These are phyloP conservation scores for Misopates orontium DNA, from an alignment of 257 asterid genomes.

Conservation along the genomic window DNA sequence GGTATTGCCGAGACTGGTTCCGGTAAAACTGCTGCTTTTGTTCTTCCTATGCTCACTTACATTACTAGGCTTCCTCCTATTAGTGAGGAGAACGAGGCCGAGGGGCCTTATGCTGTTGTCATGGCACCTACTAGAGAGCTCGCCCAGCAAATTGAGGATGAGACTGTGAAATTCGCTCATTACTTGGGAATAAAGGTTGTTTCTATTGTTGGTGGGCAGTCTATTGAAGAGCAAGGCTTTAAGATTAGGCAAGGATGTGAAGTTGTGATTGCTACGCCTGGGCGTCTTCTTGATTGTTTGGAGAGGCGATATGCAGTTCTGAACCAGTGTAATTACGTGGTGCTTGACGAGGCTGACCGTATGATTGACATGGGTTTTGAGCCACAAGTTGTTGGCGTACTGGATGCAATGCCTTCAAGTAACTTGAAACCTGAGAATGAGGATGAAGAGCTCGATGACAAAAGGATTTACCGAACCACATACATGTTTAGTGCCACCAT, in stretches of 20 bases:
- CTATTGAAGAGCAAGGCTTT: conserved; percentile 60
- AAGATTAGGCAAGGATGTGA: conserved; percentile 59
- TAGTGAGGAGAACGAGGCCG: conserved; percentile 50
- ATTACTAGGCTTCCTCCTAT: conserved; percentile 54
- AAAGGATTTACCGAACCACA: conserved; percentile 56
- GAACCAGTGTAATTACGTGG: conserved; percentile 60
- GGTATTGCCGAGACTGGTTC: conserved; percentile 63
- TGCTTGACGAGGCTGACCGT: conserved; percentile 65
- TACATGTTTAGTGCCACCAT: conserved; percentile 69
- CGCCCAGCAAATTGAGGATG: conserved; percentile 53
- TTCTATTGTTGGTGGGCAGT: conserved; percentile 59
- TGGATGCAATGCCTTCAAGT: conserved; percentile 70
- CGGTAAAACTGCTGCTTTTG: conserved; percentile 67
- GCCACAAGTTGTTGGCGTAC: conserved; percentile 60
- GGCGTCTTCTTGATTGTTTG: conserved; percentile 59
- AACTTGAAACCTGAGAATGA: conserved; percentile 64
- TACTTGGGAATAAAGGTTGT: conserved; percentile 57
- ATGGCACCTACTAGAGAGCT: conserved; percentile 58
- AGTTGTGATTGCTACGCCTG: conserved; percentile 64
- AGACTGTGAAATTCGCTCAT: conserved; percentile 51
- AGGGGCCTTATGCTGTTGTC: conserved; percentile 57
- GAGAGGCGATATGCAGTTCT: conserved; percentile 54
- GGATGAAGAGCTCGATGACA: conserved; percentile 62
- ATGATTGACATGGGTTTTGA: conserved; percentile 79
- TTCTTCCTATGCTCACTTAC: conserved; percentile 59